Evolutionary conservation across 441 rosid species (phyloP), one percentile per base, ranked within the genome.

Genomic region (Gossypium gossypioides): DNA sequence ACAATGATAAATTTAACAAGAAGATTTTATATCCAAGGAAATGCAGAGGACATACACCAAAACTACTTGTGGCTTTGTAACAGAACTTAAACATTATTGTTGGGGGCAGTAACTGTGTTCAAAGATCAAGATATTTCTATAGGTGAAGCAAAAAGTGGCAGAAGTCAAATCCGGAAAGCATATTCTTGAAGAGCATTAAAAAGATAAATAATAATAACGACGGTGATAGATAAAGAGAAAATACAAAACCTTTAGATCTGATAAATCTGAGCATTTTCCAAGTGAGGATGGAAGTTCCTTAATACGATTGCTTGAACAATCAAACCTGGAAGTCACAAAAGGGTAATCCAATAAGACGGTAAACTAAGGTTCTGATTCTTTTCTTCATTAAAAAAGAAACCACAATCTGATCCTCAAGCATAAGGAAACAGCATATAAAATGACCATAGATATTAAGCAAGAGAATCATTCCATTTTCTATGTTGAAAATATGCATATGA

Each of bases 241-340:
- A 67, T 40, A 21, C 19, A 59, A 27, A 82, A 93, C 98, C 98
- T 93, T 93, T 69, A 91, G 74, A 34, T 90, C 97, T 18, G 89
- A 88, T 81, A 93, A 84, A 74, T 86, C 84, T 67, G 82, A 68
- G 79, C 98, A 93, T 72, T 80, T 84, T 78, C 93, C 88, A 69
- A 93, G 87, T 69, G 92, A 85, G 76, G 81, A 76, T 58, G 98
- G 97, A 37, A 93, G 85, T 74, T 88, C 92, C 81, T 79, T 83
- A 19, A 93, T 88, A 72, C 77, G 87, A 85, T 94, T 94, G 74
- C 79, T 81, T 25, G 96, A 94, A 84, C 96, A 91, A 83, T 91
- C 96, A 69, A 94, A 73, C 88, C 98, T 94, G 76, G 70, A 84
- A 80, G 73, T 69, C 51, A 77, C 73, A 82, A 32, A 55, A 61